Conservation (phyloP, 495 filamentous ascomycete species). For the Astrothelium subdiscretum region DNA sequence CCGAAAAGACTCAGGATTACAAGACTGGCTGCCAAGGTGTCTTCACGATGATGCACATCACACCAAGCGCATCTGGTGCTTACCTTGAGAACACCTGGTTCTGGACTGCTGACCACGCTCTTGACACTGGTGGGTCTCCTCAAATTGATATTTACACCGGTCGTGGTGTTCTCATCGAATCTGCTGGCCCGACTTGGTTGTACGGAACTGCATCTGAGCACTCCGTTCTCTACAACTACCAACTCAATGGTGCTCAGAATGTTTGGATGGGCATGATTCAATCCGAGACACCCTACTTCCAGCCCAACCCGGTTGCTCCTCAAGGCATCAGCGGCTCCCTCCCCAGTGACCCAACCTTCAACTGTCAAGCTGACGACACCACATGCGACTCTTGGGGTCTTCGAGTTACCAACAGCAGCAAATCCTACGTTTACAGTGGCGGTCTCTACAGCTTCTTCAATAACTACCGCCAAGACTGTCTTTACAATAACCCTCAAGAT, state of each 20-base stretch:
- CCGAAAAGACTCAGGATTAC: slow-evolving; percentile 10
- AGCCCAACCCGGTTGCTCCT: slow-evolving; percentile 24
- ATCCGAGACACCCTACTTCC: slow-evolving; percentile 58
- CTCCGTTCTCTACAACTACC: slow-evolving; percentile 70
- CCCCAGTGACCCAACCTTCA: slow-evolving; percentile 29
- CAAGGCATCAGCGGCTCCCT: slow-evolving; percentile 23
- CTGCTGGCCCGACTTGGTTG: slow-evolving; percentile 43
- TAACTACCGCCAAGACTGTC: slow-evolving; percentile 33
- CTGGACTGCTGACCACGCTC: slow-evolving; percentile 34
- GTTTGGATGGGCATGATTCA: slow-evolving; percentile 69
- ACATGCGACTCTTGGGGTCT: slow-evolving; percentile 43
- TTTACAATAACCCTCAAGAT: slow-evolving; percentile 30
- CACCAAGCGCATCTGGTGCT: slow-evolving; percentile 17
- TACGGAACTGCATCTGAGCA: slow-evolving; percentile 70
- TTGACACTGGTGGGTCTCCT: slow-evolving; percentile 25
- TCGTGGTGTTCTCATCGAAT: slow-evolving; percentile 42
- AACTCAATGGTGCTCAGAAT: slow-evolving; percentile 55
- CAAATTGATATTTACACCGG: slow-evolving; percentile 35
- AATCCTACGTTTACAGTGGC: slow-evolving; percentile 41
- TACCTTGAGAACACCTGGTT: slow-evolving; percentile 35
- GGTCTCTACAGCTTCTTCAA: slow-evolving; percentile 72
- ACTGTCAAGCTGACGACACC: slow-evolving; percentile 19
- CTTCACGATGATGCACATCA: slow-evolving; percentile 30
- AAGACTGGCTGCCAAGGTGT: slow-evolving; percentile 35
- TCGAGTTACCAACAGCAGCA: slow-evolving; percentile 26